Base-by-base conservation (phyloP, 768 basidiomycete genomes). In the Agrocybe praecox region DNA sequence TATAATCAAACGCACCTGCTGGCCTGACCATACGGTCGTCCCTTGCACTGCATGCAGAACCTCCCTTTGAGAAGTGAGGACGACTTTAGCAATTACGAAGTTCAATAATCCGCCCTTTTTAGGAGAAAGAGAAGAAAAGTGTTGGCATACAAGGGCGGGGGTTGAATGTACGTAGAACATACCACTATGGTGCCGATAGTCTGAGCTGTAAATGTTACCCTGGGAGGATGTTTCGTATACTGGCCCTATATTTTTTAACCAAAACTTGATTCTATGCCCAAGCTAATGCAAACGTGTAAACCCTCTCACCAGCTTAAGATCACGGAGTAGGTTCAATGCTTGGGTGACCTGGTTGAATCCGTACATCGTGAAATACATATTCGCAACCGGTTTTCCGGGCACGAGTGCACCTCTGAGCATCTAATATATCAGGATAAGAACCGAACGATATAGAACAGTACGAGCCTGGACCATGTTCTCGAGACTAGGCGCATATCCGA, bases 151-250 rank as follows among this genome's bases (percentile, higher is more conserved):
- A n/a, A n/a, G n/a, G n/a, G n/a, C n/a, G n/a, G n/a, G n/a, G n/a
- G n/a, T n/a, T n/a, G n/a, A n/a, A n/a, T n/a, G n/a, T n/a, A n/a
- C n/a, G n/a, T n/a, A n/a, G n/a, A 22, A 52, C 68, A 29, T 60
- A 80, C 80, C 22, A 87, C 71, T 32, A 87, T 68, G 15, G 84
- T 79, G 3, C 86, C 85, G 42, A 79, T 62, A 18, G 71, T 67
- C 63, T 87, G 85, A 6, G 81, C 79, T 14, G 70, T 66, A 62
- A 87, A 86, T 5, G 85, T 80, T 43, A 76, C 75, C n/a, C 81
- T 76, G 6, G 86, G 86, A 12, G 85, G 82, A 18, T 86, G 74
- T 69, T 87, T 87, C 15, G 78, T 74, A 62, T 77, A 71, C 59
- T 76, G 75, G 43, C 69, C 72, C 67, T 73, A 45, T 1, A 14